Base-by-base conservation (phyloP, 2,329 filamentous ascomycete genomes). In the Colletotrichum tanaceti region DNA sequence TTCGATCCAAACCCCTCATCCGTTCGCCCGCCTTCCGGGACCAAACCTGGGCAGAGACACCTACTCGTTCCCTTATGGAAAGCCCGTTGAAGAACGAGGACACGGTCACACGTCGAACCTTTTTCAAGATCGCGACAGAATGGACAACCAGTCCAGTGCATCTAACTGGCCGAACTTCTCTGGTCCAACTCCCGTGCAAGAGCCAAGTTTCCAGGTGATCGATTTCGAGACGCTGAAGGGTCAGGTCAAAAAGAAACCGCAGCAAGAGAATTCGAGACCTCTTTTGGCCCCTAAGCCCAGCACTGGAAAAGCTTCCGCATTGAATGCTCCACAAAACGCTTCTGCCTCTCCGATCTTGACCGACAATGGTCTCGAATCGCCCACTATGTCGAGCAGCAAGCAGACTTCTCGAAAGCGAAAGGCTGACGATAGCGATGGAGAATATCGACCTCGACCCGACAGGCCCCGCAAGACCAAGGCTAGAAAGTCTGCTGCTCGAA, bases 341-440 rank as follows among this genome's bases (percentile, higher is more conserved):
- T 6, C 13, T 14, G 7, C n/a, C 5, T 20, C 24, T 44, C 13
- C 32, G 14, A 7, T 18, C 6, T 10, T 11, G 16, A 4, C 9
- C 5, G 13, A 32, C 38, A 22, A 52, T 4, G 6, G 18, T 35
- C 4, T 20, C 9, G 61, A 39, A 11, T 20, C 43, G 2, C 44
- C 13, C 5, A 13, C 52, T 28, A 35, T 14, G 10, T n/a, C 16
- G 35, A 50, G 50, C 20, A 39, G 18, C 24, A 18, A 7, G 6
- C 28, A 50, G n/a, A 16, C 47, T 18, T 43, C 47, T 46, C 46
- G 55, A 28, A 68, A 59, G 43, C 49, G 54, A 38, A 14, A 20
- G n/a, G 38, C 14, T 16, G 62, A 68, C 11, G 54, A 65, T 13
- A 67, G 58, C 14, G 66, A 69, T 16, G 66, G 50, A 1, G 66